Evolutionary conservation across 176 grass and related monocot species (phyloP), one percentile per base, ranked within the genome.

Genomic region (Bromus sterilis): DNA sequence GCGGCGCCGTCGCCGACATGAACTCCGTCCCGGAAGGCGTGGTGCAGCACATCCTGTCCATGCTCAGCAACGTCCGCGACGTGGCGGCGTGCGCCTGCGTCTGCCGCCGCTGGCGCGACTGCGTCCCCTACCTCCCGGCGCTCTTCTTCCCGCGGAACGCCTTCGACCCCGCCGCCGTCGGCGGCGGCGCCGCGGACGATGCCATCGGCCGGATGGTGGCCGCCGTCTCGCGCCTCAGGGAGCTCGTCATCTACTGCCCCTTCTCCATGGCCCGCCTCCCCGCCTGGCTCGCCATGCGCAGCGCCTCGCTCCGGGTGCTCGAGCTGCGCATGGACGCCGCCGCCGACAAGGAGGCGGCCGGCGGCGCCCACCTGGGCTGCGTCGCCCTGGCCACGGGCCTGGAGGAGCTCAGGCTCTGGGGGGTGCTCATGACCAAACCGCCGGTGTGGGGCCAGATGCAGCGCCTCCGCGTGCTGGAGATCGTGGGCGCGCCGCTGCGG

Each of bases 201-300:
- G 79, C 79, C 73, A 99, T 99, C 64, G 89, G 82, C 14, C 87
- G 90, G 58, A 99, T 99, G 96, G 74, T 99, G 51, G 62, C 36
- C 10, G 29, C 84, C 57, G 89, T 88, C 37, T 44, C 44, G 37
- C 79, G 87, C 63, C 84, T 99, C 32, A 75, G 87, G 86, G 90
- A 89, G 82, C 91, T 99, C 6, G 93, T 99, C 66, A 84, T 99
- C 56, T 99, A 99, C 82, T 95, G 96, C 57, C 93, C 96, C 44
- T 99, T 99, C 82, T 95, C 90, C 82, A 66, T 92, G 13, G 31
- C 87, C 14, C 61, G 71, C 34, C 92, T 99, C 10, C 86, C 84
- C 1, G 63, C 13, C 71, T 95, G 93, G 93, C 66, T 99, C 61
- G 57, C 75, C 46, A 63, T 71, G 39, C 84, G 89, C 30, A 80